Evolutionary conservation across 2,329 filamentous ascomycete species (phyloP).

Genomic region (Colletotrichum agaves): DNA sequence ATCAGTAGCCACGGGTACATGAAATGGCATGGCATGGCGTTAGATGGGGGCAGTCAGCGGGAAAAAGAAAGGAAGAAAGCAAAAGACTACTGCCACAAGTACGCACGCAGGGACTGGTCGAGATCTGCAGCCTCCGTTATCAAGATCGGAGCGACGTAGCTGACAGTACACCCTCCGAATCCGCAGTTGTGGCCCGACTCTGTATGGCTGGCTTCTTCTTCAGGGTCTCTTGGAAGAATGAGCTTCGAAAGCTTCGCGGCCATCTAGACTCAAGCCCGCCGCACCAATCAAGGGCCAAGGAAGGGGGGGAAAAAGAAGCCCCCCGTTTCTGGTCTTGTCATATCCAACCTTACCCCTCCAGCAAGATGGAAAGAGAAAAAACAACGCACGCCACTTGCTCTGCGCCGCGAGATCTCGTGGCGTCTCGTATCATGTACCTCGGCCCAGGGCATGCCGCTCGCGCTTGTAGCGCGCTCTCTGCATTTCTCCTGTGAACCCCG

Average conservation of each 20-base stretch:
- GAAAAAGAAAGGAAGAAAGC: not conserved
- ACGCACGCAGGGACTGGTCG: conserved; percentile 12
- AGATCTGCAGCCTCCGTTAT: conserved; percentile 27
- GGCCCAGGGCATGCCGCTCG: not conserved
- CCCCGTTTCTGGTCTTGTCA: conserved; percentile 22
- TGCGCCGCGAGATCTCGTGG: conserved; percentile 17
- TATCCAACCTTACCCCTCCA: no score
- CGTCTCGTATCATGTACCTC: conserved; percentile 29
- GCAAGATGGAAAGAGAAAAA: no score
- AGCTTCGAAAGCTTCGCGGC: no score
- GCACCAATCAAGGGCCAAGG: not conserved
- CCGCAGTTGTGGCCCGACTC: no score
- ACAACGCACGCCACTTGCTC: conserved; percentile 24
- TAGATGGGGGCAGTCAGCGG: not conserved
- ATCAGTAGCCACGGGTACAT: conserved; percentile 2
- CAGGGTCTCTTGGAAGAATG: no score
- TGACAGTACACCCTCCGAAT: not conserved
- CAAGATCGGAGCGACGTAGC: conserved; percentile 16
- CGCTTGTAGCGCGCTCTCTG: conserved; percentile 10
- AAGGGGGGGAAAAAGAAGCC: not conserved
- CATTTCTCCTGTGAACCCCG: conserved; percentile 13
- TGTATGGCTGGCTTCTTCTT: no score
- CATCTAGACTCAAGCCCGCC: no score
- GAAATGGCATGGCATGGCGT: conserved; percentile 1
- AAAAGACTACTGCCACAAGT: not conserved